Evolutionary conservation across 1,284 basidiomycete genomes (phyloP), one percentile per base, ranked within the genome.

Genomic region (Heterobasidion occidentale): DNA sequence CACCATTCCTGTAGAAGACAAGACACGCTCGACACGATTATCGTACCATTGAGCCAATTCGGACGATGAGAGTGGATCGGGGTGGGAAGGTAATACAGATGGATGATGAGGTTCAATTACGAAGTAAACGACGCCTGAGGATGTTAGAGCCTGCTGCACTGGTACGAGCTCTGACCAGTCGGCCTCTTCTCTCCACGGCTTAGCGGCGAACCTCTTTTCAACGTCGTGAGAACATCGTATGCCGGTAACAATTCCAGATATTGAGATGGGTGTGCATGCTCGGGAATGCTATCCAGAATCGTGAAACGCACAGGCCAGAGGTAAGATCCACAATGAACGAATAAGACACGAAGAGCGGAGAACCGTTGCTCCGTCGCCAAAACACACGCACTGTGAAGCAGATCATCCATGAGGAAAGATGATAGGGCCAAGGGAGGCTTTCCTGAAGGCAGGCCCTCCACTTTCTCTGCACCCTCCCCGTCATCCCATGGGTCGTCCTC

Each of bases 401-500:
- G 67, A 49, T 84, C 76, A 52, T 77, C 74, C 9, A 73, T 66
- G 33, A 96, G 74, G 68, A 96, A 93, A 9, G 72, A 64, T 7
- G 81, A 72, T 19, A 94, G 77, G 1, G 81, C 65, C 46, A 91
- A 64, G 17, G 81, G 80, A 1, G 72, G 71, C 8, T 68, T 54
- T 36, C 59, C 58, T 51, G 65, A 53, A 51, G 65, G 54, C 45
- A 64, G 58, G 48, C 42, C 51, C 50, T 53, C 55, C 51, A 53
- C 54, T 5, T 58, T 38, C 17, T 60, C 56, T 14, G 57, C 68
- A 56, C 58, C 67, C 34, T 65, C 67, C 42, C 69, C 67, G 9
- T 86, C 82, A 19, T 75, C 84, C 90, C 90, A 94, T 9, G 91
- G 90, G 68, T 94, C 90, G 64, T 92, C 90, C 63, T 86, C 83